Conservation (phyloP, 176 grass and related monocot genomes). For the Oryza longistaminata region DNA sequence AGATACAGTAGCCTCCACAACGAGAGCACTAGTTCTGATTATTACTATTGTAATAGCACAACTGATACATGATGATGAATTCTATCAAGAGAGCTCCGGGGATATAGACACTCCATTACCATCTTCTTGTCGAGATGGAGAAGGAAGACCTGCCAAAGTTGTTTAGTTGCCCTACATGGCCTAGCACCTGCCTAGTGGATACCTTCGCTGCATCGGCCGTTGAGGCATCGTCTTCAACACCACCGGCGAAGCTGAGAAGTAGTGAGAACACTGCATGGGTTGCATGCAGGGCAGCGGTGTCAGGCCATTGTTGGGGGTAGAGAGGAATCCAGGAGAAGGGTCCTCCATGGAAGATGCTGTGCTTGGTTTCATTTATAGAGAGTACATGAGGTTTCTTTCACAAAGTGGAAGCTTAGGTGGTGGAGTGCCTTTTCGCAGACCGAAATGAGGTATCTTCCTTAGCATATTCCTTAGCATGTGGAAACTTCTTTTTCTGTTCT, state of each 20-base stretch:
- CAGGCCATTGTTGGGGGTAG: constrained; percentile 37
- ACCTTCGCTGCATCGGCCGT: not conserved
- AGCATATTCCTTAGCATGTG: constrained; percentile 58
- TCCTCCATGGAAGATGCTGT: constrained; percentile 45
- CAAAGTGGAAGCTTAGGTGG: constrained; percentile 54
- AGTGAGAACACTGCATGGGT: not conserved
- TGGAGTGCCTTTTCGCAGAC: constrained; percentile 23
- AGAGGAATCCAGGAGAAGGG: constrained; percentile 23
- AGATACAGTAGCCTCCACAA: not conserved
- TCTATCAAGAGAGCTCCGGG: not conserved
- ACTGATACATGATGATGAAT: constrained; percentile 22
- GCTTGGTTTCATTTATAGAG: constrained; percentile 44
- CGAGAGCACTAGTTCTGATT: not conserved
- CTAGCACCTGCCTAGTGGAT: constrained; percentile 25
- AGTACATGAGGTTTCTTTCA: constrained; percentile 1
- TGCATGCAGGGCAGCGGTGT: constrained; percentile 5
- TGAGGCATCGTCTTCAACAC: not conserved
- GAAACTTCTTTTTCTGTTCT: constrained; percentile 31
- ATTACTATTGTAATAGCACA: not conserved
- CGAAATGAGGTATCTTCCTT: constrained; percentile 47
- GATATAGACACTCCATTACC: constrained; percentile 13
- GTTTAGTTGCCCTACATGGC: constrained; percentile 66
- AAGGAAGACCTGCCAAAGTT: constrained; percentile 57
- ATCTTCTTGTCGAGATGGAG: not conserved
- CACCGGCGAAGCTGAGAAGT: not conserved